These are phyloP conservation scores for Gymnopilus junonius DNA, from an alignment of 768 basidiomycete genomes.

Conservation along the genomic window DNA sequence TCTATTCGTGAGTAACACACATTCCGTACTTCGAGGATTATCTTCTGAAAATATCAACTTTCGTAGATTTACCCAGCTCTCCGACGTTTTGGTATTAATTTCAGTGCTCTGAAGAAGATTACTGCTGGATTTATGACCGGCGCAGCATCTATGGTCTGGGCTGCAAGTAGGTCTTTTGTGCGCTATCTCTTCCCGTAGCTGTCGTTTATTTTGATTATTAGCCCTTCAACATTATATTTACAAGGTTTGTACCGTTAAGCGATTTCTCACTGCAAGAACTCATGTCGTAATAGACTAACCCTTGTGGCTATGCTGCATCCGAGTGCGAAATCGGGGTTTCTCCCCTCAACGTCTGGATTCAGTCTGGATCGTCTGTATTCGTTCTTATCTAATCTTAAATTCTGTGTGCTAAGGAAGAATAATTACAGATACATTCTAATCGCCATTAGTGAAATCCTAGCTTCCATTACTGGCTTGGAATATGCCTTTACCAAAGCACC, in stretches of 20 bases:
- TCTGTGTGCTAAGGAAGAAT: background rate
- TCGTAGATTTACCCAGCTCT: slow-evolving; percentile 61
- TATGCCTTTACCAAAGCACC: slow-evolving; percentile 95
- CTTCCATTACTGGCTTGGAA: slow-evolving; percentile 82
- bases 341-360: slow-evolving; percentile 79
- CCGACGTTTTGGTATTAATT: slow-evolving; percentile 53
- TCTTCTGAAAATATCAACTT: background rate
- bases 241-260: slow-evolving; percentile 50
- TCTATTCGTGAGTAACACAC: too few species aligned
- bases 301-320: slow-evolving; percentile 55
- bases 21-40: too few species aligned
- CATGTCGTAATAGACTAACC: slow-evolving; percentile 40
- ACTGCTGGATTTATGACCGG: slow-evolving; percentile 60
- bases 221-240: slow-evolving; percentile 79
- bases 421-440: slow-evolving; percentile 62
- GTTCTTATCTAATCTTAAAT: background rate
- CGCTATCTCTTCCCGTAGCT: too few species aligned
- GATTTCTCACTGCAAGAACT: background rate
- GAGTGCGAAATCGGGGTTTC: slow-evolving; percentile 58
- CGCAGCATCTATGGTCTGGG: slow-evolving; percentile 66
- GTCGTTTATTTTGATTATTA: slow-evolving; percentile 27
- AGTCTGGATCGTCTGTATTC: slow-evolving; percentile 61
- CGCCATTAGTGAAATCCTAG: slow-evolving; percentile 77
- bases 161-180: slow-evolving; percentile 49
- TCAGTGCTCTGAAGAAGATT: slow-evolving; percentile 64